These are phyloP conservation scores for Cyberlindnera mrakii DNA, from an alignment of 805 yeast genomes.

Conservation along the genomic window DNA sequence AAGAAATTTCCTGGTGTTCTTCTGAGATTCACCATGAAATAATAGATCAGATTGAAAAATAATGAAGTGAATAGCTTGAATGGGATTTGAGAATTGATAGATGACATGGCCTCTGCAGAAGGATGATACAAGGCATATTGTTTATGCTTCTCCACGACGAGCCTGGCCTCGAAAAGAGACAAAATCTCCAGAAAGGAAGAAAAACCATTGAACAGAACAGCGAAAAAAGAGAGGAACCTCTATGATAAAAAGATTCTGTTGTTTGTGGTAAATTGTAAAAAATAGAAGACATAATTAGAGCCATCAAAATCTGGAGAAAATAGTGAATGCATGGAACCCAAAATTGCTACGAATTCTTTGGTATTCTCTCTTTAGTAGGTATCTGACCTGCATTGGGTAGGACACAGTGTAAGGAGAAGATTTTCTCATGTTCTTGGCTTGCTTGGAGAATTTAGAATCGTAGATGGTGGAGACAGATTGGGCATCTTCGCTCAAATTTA, in stretches of 20 bases:
- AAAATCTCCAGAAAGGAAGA: constrained; percentile 56
- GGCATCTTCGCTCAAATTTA: background rate
- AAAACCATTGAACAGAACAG: constrained; percentile 57
- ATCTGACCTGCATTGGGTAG: constrained; percentile 46
- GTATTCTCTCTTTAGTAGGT: constrained; percentile 39
- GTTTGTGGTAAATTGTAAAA: constrained; percentile 42
- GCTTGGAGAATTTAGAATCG: constrained; percentile 45
- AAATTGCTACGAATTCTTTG: constrained; percentile 44
- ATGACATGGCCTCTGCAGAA: constrained; percentile 58
- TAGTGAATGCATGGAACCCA: constrained; percentile 39
- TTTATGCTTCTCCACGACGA: constrained; percentile 56
- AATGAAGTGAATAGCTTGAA: constrained; percentile 37
- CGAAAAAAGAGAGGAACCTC: constrained; percentile 66
- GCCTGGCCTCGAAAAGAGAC: constrained; percentile 31
- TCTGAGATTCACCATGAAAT: constrained; percentile 50
- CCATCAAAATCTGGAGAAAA: constrained; percentile 45
- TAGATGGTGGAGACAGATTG: constrained; percentile 13
- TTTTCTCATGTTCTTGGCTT: constrained; percentile 40
- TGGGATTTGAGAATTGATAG: constrained; percentile 55
- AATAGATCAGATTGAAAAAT: constrained; percentile 42
- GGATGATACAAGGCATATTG: constrained; percentile 55
- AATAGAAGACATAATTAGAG: constrained; percentile 49
- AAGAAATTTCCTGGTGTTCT: constrained; percentile 51
- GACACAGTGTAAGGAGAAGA: constrained; percentile 49
- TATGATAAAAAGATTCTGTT: constrained; percentile 44